A percentile compares a stretch with the other conserved stretches of the same genome.
Conservation (phyloP, 108 stramenopile genomes). For the Licmophora abbreviata region DNA sequence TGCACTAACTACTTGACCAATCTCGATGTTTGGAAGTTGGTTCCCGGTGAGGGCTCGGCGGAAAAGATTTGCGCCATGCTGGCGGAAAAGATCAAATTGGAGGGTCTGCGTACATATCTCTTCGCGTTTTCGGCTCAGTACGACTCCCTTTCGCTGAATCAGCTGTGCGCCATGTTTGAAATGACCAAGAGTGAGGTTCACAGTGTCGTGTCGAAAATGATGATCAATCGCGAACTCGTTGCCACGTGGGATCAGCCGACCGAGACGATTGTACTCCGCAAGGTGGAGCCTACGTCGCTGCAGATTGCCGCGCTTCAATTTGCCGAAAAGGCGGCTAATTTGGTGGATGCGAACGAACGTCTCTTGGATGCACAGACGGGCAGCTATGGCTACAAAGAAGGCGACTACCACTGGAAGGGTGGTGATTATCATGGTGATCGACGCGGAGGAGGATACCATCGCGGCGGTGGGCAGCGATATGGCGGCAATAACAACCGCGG, state of each 20-base stretch:
- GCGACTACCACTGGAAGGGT: slow-evolving; percentile 29
- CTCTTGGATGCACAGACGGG: slow-evolving; percentile 86
- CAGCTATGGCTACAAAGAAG: slow-evolving; percentile 62
- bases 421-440: slow-evolving; percentile 8
- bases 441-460: slow-evolving; percentile 10
- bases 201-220: slow-evolving; percentile 94
- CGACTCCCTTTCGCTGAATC: slow-evolving; percentile 82
- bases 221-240: slow-evolving; percentile 92
- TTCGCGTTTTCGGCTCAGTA: slow-evolving; percentile 89
- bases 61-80: slow-evolving; percentile 80
- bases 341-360: slow-evolving; percentile 95
- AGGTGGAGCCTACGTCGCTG: slow-evolving; percentile 77
- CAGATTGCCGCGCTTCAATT: slow-evolving; percentile 92
- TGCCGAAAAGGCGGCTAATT: slow-evolving; percentile 81
- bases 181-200: slow-evolving; percentile 86
- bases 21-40: slow-evolving; percentile 91
- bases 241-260: slow-evolving; percentile 99
- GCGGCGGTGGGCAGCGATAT: slow-evolving; percentile 18
- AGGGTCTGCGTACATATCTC: slow-evolving; percentile 93
- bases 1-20: slow-evolving; percentile 68
- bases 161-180: slow-evolving; percentile 95
- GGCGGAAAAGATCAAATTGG: slow-evolving; percentile 86
- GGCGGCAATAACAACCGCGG: slow-evolving; percentile 25
- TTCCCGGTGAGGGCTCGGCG: slow-evolving; percentile 76
- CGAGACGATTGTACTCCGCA: slow-evolving; percentile 89